Base-by-base conservation (phyloP, 2,329 filamentous ascomycete species). In the Diaporthe helianthi region DNA sequence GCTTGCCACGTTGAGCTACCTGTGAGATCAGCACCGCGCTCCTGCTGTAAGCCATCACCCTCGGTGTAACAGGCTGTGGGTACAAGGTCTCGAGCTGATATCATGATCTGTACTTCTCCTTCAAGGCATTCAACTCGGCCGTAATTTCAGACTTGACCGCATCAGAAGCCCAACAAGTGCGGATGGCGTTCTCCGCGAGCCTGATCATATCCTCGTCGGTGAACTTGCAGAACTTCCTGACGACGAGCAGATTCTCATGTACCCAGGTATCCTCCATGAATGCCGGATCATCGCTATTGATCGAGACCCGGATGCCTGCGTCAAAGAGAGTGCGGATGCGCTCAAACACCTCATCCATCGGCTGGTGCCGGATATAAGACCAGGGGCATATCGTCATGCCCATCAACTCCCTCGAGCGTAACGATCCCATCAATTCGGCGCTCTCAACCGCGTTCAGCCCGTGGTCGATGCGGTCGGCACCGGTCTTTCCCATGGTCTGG, bases 251-350 rank as follows among this genome's bases (percentile, higher is more conserved):
- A 65, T 84, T 84, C 13, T 83, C 81, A 69, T 81, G 76, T 31
- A 86, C 76, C 83, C 83, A 86, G 44, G 83, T 81, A 69, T 85
- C 79, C 69, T 85, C 81, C 77, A 85, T 82, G 65, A 84, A 83
- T 3, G 82, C 81, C 15, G 83, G 83, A 71, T 85, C 83, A 72
- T 85, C 83, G 65, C 81, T 83, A 67, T 82, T 83, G 69, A 85
- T 81, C 61, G 80, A 81, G 58, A 85, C 77, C 53, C 80, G 80
- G n/a, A 85, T 79, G 0, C 82, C 83, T 7, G 76, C 78, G 41
- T 84, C 80, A 68, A 80, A 77, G 26, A 85, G 77, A 51, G 73
- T 78, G 22, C 79, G 77, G 51, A 86, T 80, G 53, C 83, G 83
- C 1, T 81, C 76, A 64, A 85, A 84, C 3, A 82, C 72, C 31